These are phyloP conservation scores for Maudiozyma turicensis DNA, from an alignment of 805 yeast genomes.

Conservation along the genomic window DNA sequence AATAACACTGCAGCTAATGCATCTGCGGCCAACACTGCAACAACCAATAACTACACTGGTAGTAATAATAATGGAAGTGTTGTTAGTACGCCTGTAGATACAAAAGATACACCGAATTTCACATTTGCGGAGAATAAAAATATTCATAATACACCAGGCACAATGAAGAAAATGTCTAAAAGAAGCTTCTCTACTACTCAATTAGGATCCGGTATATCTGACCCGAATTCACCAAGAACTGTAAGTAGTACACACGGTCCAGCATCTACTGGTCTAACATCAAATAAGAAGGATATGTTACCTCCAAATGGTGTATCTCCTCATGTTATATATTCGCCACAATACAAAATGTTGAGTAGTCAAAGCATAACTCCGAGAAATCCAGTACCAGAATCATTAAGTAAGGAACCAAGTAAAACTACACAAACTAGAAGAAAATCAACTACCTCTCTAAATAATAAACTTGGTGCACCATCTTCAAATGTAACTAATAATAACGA, in stretches of 20 bases:
- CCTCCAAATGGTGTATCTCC: conserved; percentile 5
- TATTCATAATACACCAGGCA: neutral
- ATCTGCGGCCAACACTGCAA: neutral
- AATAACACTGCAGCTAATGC: neutral
- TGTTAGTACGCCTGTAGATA: neutral
- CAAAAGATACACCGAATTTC: conserved; percentile 1
- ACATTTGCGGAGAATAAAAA: conserved; percentile 2
- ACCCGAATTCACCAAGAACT: conserved; percentile 1
- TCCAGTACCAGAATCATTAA: neutral
- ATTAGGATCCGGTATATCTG: neutral
- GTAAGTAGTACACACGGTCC: neutral
- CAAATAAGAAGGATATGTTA: conserved; percentile 3
- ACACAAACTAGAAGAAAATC: conserved; percentile 4
- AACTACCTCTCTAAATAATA: conserved; percentile 1
- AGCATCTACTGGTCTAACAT: neutral
- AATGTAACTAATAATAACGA: neutral
- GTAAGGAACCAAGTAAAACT: neutral
- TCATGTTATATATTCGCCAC: conserved; percentile 3
- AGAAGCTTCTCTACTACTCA: neutral
- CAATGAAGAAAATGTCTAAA: neutral
- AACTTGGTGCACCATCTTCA: neutral
- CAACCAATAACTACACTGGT: neutral
- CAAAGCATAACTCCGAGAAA: neutral
- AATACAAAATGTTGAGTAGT: neutral
- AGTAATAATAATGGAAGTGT: neutral